phyloP scores from a whole-genome alignment of 768 basidiomycete genomes.

The Guyanaporus albipodus region DNA sequence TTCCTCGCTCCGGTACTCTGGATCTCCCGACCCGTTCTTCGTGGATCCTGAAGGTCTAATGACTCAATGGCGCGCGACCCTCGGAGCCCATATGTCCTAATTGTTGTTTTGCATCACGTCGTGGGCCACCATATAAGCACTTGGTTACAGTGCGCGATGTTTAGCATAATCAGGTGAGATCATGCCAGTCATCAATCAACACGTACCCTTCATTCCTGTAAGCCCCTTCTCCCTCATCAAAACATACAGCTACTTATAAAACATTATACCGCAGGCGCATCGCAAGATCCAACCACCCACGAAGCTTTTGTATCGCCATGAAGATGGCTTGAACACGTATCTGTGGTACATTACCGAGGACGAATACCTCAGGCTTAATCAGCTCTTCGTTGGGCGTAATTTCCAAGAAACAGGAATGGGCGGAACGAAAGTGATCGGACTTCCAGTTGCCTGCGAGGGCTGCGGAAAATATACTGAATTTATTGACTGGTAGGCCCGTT shows the following conservation, averaged over 20 bases:
- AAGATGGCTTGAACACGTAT: neutral
- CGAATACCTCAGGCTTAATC: constrained; percentile 14
- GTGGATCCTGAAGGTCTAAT: too few species aligned
- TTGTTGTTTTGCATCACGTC: too few species aligned
- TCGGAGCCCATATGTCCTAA: too few species aligned
- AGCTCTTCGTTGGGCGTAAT: constrained; percentile 9
- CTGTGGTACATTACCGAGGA: constrained; percentile 19
- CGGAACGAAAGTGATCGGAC: constrained; percentile 12
- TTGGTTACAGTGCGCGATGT: too few species aligned
- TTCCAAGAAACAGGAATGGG: constrained; percentile 13
- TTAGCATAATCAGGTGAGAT: too few species aligned
- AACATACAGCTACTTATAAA: neutral
- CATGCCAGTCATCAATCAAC: too few species aligned
- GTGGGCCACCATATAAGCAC: too few species aligned
- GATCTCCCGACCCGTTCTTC: too few species aligned
- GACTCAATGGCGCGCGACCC: too few species aligned
- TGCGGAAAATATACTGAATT: constrained; percentile 19
- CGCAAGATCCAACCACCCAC: constrained; percentile 9
- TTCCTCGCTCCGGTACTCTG: too few species aligned
- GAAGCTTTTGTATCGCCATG: constrained; percentile 1
- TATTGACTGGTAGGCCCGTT: constrained; percentile 6
- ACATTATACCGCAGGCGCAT: neutral
- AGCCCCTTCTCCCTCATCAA: too few species aligned
- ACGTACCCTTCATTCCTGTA: too few species aligned
- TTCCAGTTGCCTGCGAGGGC: constrained; percentile 4